Percentiles rank a stretch among this genome's conserved stretches.
Evolutionary conservation across 2,329 filamentous ascomycete genomes (phyloP).

Genomic region (Juglanconis sp.): DNA sequence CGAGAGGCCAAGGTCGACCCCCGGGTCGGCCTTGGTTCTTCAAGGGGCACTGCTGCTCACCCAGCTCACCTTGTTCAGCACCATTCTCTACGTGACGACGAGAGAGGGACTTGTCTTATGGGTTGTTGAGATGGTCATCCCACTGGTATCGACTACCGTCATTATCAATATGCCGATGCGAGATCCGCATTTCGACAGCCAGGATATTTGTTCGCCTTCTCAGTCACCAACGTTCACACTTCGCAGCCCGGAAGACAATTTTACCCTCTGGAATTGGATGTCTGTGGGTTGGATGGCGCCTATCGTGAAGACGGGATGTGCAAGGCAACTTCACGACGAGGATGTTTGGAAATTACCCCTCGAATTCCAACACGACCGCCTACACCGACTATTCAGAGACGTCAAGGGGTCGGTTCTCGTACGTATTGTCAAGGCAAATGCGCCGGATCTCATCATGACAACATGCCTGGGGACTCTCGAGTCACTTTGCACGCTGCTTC

Average conservation of each 20-base stretch:
- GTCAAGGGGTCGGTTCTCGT: slow-evolving; percentile 69
- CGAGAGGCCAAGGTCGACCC: slow-evolving; percentile 33
- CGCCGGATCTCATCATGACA: slow-evolving; percentile 71
- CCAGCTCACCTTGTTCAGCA: slow-evolving; percentile 27
- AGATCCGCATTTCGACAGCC: slow-evolving; percentile 49
- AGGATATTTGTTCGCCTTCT: slow-evolving; percentile 59
- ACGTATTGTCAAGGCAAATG: slow-evolving; percentile 72
- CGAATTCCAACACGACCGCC: slow-evolving; percentile 74
- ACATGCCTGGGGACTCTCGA: slow-evolving; percentile 63
- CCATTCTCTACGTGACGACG: slow-evolving; percentile 30
- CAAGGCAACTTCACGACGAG: slow-evolving; percentile 66
- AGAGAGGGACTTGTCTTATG: slow-evolving; percentile 22
- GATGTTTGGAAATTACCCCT: slow-evolving; percentile 80
- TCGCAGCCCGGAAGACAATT: slow-evolving; percentile 75
- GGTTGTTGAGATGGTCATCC: slow-evolving; percentile 34
- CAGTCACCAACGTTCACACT: slow-evolving; percentile 53
- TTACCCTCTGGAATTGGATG: slow-evolving; percentile 81
- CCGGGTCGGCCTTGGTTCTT: slow-evolving; percentile 77
- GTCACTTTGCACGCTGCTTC: slow-evolving; percentile 51
- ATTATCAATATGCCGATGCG: slow-evolving; percentile 70
- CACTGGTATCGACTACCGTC: slow-evolving; percentile 45
- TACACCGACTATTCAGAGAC: slow-evolving; percentile 72
- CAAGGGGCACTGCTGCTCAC: slow-evolving; percentile 30
- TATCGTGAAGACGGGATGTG: slow-evolving; percentile 62
- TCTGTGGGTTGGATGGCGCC: slow-evolving; percentile 79